These are phyloP conservation scores for Prasinococcaceae sp. DNA, from an alignment of 139 green algal species.

Conservation along the genomic window DNA sequence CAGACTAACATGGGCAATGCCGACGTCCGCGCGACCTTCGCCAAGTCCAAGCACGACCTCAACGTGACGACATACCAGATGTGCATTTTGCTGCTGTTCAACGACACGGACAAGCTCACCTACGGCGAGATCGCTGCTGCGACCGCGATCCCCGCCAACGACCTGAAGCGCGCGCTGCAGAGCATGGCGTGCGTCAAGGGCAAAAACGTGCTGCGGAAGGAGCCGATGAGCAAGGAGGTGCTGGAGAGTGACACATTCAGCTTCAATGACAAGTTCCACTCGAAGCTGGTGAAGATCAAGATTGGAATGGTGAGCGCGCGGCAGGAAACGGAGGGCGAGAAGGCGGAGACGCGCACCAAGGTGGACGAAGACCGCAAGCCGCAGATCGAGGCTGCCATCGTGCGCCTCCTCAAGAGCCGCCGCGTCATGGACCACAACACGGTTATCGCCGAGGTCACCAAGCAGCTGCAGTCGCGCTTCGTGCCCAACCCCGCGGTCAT, in stretches of 20 bases:
- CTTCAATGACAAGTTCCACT: slow-evolving; percentile 75
- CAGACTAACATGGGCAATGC: slow-evolving; percentile 87
- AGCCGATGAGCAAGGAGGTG: slow-evolving; percentile 69
- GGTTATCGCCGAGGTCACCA: slow-evolving; percentile 83
- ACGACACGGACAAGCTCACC: slow-evolving; percentile 49
- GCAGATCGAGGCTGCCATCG: slow-evolving; percentile 94
- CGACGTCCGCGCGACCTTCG: slow-evolving; percentile 48
- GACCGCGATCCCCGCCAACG: slow-evolving; percentile 59
- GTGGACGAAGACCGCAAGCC: slow-evolving; percentile 96
- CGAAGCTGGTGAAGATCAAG: slow-evolving; percentile 70
- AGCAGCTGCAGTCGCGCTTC: slow-evolving; percentile 70
- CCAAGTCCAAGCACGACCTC: slow-evolving; percentile 61
- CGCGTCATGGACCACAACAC: slow-evolving; percentile 77
- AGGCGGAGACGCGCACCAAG: slow-evolving; percentile 75
- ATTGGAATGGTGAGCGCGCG: slow-evolving; percentile 42
- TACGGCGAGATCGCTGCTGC: slow-evolving; percentile 48
- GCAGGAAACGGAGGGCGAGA: slow-evolving; percentile 73
- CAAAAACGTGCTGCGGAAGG: slow-evolving; percentile 81
- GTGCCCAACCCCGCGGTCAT: slow-evolving; percentile 76
- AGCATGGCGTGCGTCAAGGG: slow-evolving; percentile 78
- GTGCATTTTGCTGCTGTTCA: slow-evolving; percentile 91
- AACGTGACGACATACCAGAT: slow-evolving; percentile 76
- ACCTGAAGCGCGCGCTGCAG: slow-evolving; percentile 79
- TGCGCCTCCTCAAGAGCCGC: slow-evolving; percentile 92
- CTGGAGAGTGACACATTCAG: slow-evolving; percentile 63